Evolutionary conservation across 306 rosid species (phyloP), one percentile per base, ranked within the genome.

Genomic region (Morella rubra): DNA sequence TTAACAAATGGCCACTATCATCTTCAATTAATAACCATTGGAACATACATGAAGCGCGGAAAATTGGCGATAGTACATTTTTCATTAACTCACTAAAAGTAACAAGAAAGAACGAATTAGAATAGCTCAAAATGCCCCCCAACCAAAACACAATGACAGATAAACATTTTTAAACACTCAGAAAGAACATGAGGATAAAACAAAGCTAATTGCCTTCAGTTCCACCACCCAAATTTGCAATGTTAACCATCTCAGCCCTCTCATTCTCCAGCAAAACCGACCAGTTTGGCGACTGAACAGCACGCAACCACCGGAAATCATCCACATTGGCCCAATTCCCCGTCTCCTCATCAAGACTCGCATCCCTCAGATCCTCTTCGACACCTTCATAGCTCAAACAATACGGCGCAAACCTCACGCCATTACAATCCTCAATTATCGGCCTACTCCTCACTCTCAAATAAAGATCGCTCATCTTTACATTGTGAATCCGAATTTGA

Each of bases 391-490:
- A 95, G 15, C 84, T 83, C 91, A 91, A 87, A 87, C 87, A 84
- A 53, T 87, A 92, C 0, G 97, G 97, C 7, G 92, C 94, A 22
- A 94, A 92, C 82, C 96, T 84, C 59, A 94, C 89, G 1, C 86
- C 77, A 18, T 47, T 54, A 67, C 85, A 71, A 75, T 90, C 91
- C 85, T 93, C 94, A 16, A 95, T 91, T 71, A 95, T 95, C 0
- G 98, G 98, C 75, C 97, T 61, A 79, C 97, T 95, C 83, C 97
- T 89, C 73, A 95, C 98, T 77, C 96, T 90, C 67, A 95, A 80
- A 65, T 90, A 92, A 76, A 95, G 90, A 78, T 87, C 96, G 27
- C 86, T 79, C 41, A 47, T 64, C 19, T 78, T 90, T 0, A 92
- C 96, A 86, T 74, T 67, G 66, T 95, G 97, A 77, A 95, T 95